Evolutionary conservation across 148 eudicot species (phyloP), one percentile per base, ranked within the genome.

Genomic region (Fagopyrum esculentum): DNA sequence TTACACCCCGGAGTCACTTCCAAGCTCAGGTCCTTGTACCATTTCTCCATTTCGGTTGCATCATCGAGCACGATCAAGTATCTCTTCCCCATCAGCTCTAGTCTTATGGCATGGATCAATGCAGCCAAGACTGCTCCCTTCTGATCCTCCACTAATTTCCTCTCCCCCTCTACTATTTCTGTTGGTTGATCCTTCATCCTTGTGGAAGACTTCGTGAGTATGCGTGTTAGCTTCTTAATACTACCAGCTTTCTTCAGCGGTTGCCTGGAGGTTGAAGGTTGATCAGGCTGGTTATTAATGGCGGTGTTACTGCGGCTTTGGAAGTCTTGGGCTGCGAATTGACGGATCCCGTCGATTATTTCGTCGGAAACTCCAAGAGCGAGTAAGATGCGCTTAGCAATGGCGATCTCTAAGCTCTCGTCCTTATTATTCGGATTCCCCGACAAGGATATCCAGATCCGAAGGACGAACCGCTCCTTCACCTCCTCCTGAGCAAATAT

Each of bases 401-500:
- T 71, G 73, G 54, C 52, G 73, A 71, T 71, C 54, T 26, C 13
- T 7, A 71, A 45, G 52, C 52, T 19, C 15, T 48, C 73, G 1
- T 46, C 73, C 50, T 69, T 19, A 16, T 44, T 13, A 46, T 1
- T 45, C 15, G 6, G 50, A 48, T 46, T 29, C 5, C 17, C 73
- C 73, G 73, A 45, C 16, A 71, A 17, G 12, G 73, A 64, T 7
- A 78, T 69, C 76, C 80, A 78, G 66, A 74, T 74, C 71, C 70
- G 52, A 3, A 44, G 45, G 2, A 29, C 6, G 16, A 72, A 78
- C 30, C 45, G 64, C 4, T 9, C 17, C 4, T 12, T 40, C 40
- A 78, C 64, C 17, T 72, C 57, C 15, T 35, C 45, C 26, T 49
- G 30, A 15, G 73, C 45, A 17, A 73, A 72, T 12, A 73, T 57